These are phyloP conservation scores for Epichloe gansuensis DNA, from an alignment of 2,329 filamentous ascomycete genomes.

Conservation along the genomic window DNA sequence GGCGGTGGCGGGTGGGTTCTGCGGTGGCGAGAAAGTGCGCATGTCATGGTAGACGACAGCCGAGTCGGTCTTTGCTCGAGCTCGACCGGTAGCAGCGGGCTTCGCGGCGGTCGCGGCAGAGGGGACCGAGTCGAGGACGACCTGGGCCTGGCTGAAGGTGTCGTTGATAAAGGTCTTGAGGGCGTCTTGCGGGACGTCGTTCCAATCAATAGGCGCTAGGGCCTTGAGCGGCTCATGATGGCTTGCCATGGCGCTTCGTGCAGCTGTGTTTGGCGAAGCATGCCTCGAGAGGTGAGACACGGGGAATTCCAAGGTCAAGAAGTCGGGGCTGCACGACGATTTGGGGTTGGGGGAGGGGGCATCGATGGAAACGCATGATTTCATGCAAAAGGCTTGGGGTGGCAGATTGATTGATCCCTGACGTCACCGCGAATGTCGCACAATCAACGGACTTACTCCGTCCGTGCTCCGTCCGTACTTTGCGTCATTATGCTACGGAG, in stretches of 20 bases:
- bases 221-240: slow-evolving; percentile 48
- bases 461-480: too few species aligned
- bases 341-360: too few species aligned
- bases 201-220: slow-evolving; percentile 44
- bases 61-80: slow-evolving; percentile 44
- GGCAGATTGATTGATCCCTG: too few species aligned
- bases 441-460: too few species aligned
- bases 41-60: slow-evolving; percentile 39
- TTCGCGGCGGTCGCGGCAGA: slow-evolving; percentile 19
- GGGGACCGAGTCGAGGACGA: slow-evolving; percentile 68
- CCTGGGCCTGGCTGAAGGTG: slow-evolving; percentile 55
- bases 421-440: too few species aligned
- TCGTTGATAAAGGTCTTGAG: slow-evolving; percentile 41
- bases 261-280: not conserved
- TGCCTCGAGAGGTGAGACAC: not conserved
- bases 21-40: slow-evolving; percentile 30
- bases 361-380: too few species aligned
- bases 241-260: slow-evolving; percentile 31
- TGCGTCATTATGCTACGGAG: too few species aligned
- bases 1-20: slow-evolving; percentile 30
- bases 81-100: slow-evolving; percentile 28
- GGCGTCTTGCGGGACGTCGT: slow-evolving; percentile 30
- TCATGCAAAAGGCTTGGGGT: too few species aligned
- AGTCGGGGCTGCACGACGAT: too few species aligned
- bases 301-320: not conserved